Evolutionary conservation across 148 eudicot genomes (phyloP), one percentile per base, ranked within the genome.

Genomic region (Cornus florida): DNA sequence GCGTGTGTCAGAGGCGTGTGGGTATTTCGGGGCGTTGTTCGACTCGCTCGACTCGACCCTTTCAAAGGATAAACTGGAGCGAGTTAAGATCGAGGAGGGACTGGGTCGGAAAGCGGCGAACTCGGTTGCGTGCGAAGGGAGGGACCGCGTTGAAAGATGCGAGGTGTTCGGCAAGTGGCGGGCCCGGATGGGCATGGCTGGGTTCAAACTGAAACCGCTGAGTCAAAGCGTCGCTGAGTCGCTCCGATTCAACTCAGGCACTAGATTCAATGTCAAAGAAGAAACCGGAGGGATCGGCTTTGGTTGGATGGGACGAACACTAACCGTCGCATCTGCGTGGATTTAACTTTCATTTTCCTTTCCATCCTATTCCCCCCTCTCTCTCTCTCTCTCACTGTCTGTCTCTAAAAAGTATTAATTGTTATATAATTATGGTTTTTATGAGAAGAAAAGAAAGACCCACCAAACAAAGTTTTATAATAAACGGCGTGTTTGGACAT

Each of bases 131-230:
- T 92, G 97, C 48, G 97, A 92, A 32, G 98, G 98, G 46, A 76
- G 90, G 82, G 95, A 92, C 43, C 91, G 98, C 8, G 90, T 94
- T n/a, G 97, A 94, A 79, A 84, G 98, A 72, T 88, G 91, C 71
- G 98, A 94, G 80, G 90, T 91, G 80, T 92, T 92, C 2, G 97
- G 98, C 5, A 94, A 94, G 86, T 94, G 98, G 97, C 84, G 95
- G 87, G 95, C 95, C 33, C 80, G 97, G 79, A 85, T 94, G 97
- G 66, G 92, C 2, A 92, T 92, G 97, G 98, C 97, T 12, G 97
- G 98, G 87, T 91, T 92, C 65, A 73, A 80, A 77, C 5, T 81
- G 1, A 85, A 81, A 11, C 72, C 87, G 4, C 70, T 91, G 82
- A 83, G 92, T 33, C 90, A 62, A 35, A 73, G 38, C 12, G 80